phyloP scores from a whole-genome alignment of 2,329 filamentous ascomycete species.

The Aureobasidium namibiae region DNA sequence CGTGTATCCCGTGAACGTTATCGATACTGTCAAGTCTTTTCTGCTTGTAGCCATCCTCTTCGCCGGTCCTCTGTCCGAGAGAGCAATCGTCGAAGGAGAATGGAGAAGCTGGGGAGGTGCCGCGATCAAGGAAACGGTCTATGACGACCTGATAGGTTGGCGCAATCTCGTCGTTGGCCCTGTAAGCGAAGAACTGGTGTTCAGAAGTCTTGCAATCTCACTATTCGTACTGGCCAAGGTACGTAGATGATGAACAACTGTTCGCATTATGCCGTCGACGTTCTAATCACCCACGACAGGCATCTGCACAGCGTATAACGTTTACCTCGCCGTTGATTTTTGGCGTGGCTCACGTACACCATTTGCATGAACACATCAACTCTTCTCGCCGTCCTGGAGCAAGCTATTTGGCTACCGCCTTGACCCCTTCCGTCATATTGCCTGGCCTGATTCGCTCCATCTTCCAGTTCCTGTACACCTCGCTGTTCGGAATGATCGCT shows the following conservation, averaged over 20 bases:
- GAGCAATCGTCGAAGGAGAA: slow-evolving; percentile 59
- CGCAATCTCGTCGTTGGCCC: slow-evolving; percentile 81
- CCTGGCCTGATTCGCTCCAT: slow-evolving; percentile 56
- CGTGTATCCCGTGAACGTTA: slow-evolving; percentile 65
- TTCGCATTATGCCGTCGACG: not conserved
- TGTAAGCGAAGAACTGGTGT: slow-evolving; percentile 86
- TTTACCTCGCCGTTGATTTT: slow-evolving; percentile 84
- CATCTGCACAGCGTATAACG: slow-evolving; percentile 47
- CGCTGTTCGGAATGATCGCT: slow-evolving; percentile 86
- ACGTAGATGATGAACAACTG: slow-evolving; percentile 15
- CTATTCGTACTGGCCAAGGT: slow-evolving; percentile 66
- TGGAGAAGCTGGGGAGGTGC: slow-evolving; percentile 56
- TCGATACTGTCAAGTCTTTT: slow-evolving; percentile 57
- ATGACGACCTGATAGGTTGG: slow-evolving; percentile 71
- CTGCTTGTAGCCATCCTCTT: slow-evolving; percentile 72
- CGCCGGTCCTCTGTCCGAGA: slow-evolving; percentile 74
- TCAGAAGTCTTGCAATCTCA: slow-evolving; percentile 78
- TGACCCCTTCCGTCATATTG: slow-evolving; percentile 30
- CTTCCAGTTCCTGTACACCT: slow-evolving; percentile 84
- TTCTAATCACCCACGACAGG: slow-evolving; percentile 1
- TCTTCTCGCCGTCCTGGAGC: slow-evolving; percentile 60
- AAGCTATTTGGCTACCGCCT: slow-evolving; percentile 14
- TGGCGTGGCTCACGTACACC: slow-evolving; percentile 86
- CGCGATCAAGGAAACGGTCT: slow-evolving; percentile 50
- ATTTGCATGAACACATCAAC: slow-evolving; percentile 88